Conservation (phyloP, 1,139 yeast species). For the Pichia sp. region DNA sequence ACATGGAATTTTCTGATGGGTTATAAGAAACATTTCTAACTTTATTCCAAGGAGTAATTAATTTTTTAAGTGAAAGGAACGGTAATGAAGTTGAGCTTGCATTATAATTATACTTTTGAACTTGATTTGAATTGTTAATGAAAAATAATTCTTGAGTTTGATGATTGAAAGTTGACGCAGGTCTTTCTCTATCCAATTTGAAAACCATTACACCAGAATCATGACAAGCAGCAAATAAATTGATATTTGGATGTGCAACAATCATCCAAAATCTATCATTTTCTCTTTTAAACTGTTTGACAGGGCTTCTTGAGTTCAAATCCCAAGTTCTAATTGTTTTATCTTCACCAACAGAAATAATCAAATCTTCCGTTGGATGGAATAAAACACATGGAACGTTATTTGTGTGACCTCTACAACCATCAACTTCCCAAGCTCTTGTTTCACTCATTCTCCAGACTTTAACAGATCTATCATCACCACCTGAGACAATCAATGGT, state of each 20-base stretch:
- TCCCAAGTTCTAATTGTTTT: slow-evolving; percentile 98
- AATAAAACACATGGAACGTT: slow-evolving; percentile 84
- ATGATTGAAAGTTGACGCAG: slow-evolving; percentile 74
- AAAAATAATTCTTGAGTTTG: slow-evolving; percentile 49
- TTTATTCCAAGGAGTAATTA: slow-evolving; percentile 82
- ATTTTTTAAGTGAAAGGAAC: slow-evolving; percentile 72
- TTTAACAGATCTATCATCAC: slow-evolving; percentile 92
- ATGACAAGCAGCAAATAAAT: slow-evolving; percentile 93
- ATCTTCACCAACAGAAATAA: slow-evolving; percentile 92
- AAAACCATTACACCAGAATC: slow-evolving; percentile 98
- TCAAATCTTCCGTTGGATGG: slow-evolving; percentile 91
- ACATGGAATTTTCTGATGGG: slow-evolving; percentile 82
- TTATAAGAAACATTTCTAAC: slow-evolving; percentile 83
- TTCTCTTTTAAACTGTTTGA: slow-evolving; percentile 91
- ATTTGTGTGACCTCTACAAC: slow-evolving; percentile 96
- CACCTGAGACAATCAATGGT: slow-evolving; percentile 92
- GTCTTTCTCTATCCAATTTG: slow-evolving; percentile 95
- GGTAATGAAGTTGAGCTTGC: slow-evolving; percentile 59
- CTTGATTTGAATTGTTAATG: slow-evolving; percentile 80
- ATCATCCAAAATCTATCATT: slow-evolving; percentile 93
- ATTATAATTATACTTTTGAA: slow-evolving; percentile 69
- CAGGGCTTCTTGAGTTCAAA: slow-evolving; percentile 85
- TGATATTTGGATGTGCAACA: slow-evolving; percentile 82
- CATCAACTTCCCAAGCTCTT: slow-evolving; percentile 98
- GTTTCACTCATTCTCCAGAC: slow-evolving; percentile 98